phyloP scores from a whole-genome alignment of 2,329 filamentous ascomycete species.

The Neoarthrinium moseri region DNA sequence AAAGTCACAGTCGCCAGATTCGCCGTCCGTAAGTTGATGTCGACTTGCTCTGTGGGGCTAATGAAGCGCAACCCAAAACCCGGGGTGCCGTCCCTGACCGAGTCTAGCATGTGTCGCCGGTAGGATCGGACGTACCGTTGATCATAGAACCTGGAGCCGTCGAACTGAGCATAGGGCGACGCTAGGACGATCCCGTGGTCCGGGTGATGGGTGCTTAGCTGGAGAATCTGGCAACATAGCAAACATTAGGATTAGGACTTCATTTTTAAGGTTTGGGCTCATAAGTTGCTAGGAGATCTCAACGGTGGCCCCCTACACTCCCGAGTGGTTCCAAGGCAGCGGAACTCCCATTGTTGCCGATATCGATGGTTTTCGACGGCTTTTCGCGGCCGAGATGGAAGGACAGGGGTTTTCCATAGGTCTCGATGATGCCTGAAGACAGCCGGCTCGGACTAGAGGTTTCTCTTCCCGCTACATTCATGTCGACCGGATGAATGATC shows the following conservation, averaged over 20 bases:
- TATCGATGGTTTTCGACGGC: neutral
- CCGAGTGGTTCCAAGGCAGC: neutral
- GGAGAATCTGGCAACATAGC: conserved; percentile 9
- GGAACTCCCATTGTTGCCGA: neutral
- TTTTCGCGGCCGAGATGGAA: neutral
- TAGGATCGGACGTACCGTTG: conserved; percentile 15
- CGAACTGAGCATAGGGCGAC: conserved; percentile 17
- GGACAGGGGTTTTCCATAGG: neutral
- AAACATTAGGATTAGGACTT: neutral
- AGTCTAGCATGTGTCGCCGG: conserved; percentile 13
- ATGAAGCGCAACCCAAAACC: conserved; percentile 5
- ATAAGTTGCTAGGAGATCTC: neutral
- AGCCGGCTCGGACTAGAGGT: neutral
- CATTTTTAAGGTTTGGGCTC: neutral
- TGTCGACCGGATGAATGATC: no score
- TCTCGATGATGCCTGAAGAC: neutral
- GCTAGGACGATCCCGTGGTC: conserved; percentile 17
- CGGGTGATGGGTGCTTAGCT: conserved; percentile 10
- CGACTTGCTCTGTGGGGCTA: neutral
- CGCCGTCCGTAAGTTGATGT: conserved; percentile 6
- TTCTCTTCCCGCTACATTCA: no score
- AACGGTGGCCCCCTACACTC: neutral
- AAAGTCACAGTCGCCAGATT: conserved; percentile 6
- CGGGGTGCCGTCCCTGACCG: conserved; percentile 4
- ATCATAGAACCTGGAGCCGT: conserved; percentile 10